Evolutionary conservation across 345 rosid species (phyloP).

Genomic region (Stellera chamaejasme): DNA sequence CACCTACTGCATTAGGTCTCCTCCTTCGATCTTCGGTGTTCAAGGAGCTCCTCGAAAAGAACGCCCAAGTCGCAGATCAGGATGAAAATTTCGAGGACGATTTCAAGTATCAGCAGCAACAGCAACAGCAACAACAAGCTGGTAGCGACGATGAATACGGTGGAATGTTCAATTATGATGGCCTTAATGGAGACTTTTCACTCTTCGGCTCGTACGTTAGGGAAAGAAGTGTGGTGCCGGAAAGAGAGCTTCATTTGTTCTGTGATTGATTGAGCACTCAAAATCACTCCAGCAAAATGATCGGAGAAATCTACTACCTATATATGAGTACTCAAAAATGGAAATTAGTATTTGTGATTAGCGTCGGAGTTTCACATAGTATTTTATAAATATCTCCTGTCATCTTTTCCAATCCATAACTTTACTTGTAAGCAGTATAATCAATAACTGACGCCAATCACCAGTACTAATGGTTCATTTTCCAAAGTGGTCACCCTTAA

Average conservation of each 20-base stretch:
- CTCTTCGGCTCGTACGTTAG: conserved; percentile 23
- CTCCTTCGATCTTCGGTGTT: conserved; percentile 52
- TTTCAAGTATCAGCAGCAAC: conserved; percentile 11
- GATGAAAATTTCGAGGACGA: conserved; percentile 25
- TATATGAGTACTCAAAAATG: no score
- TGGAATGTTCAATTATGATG: conserved; percentile 25
- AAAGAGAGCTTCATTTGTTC: conserved; percentile 24
- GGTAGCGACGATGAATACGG: conserved; percentile 31
- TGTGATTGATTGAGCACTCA: conserved; percentile 15
- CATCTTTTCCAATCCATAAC: no score
- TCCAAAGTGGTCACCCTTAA: no score
- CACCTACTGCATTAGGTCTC: conserved; percentile 48
- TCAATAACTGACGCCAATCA: no score
- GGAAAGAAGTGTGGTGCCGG: conserved; percentile 23
- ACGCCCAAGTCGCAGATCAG: conserved; percentile 23
- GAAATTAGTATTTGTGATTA: not conserved
- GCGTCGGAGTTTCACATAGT: not conserved
- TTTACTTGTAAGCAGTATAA: no score
- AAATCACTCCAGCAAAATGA: not conserved
- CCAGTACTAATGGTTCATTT: no score
- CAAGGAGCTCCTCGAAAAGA: conserved; percentile 47
- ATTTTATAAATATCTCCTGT: no score
- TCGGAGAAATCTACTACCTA: not conserved
- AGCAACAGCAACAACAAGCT: not conserved
- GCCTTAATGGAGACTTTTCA: conserved; percentile 19